These are phyloP conservation scores for Agaricales sp. DNA, from an alignment of 1,284 basidiomycete genomes.

Conservation along the genomic window DNA sequence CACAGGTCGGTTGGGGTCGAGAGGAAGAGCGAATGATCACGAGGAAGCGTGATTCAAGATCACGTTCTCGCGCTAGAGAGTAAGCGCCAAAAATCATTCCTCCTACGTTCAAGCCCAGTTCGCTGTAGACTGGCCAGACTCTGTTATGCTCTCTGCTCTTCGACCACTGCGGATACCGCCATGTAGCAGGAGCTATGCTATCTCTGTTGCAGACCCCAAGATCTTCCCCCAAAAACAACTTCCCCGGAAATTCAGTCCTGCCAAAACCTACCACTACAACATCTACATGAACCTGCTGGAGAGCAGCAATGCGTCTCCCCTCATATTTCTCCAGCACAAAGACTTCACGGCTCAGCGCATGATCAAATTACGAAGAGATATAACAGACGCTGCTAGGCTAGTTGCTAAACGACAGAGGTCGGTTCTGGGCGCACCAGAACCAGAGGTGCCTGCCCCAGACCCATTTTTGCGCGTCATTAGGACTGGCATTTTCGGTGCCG, in stretches of 20 bases:
- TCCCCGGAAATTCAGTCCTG: constrained; percentile 56
- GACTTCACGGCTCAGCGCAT: constrained; percentile 58
- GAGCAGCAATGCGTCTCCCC: constrained; percentile 38
- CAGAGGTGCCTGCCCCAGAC: constrained; percentile 26
- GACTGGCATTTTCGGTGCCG: constrained; percentile 64
- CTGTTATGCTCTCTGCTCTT: constrained; percentile 14
- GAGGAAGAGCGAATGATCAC: not conserved
- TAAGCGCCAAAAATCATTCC: constrained; percentile 17
- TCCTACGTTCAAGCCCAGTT: constrained; percentile 14
- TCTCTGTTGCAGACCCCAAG: constrained; percentile 47
- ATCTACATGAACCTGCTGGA: constrained; percentile 61
- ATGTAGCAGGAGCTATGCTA: constrained; percentile 30
- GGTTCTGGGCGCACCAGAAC: not conserved
- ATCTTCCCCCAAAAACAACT: constrained; percentile 38
- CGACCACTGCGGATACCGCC: not conserved
- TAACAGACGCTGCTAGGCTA: constrained; percentile 41
- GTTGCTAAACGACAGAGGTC: constrained; percentile 18
- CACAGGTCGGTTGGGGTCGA: not conserved
- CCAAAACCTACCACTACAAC: constrained; percentile 67
- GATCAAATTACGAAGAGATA: constrained; percentile 54
- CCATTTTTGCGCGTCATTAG: constrained; percentile 42
- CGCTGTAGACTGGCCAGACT: too few species aligned
- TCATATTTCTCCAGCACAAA: constrained; percentile 62
- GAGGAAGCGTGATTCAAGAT: too few species aligned
- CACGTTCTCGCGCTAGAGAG: constrained; percentile 5